Evolutionary conservation across 768 basidiomycete species (phyloP), one percentile per base, ranked within the genome.

Genomic region (Amanita subjunquillea): DNA sequence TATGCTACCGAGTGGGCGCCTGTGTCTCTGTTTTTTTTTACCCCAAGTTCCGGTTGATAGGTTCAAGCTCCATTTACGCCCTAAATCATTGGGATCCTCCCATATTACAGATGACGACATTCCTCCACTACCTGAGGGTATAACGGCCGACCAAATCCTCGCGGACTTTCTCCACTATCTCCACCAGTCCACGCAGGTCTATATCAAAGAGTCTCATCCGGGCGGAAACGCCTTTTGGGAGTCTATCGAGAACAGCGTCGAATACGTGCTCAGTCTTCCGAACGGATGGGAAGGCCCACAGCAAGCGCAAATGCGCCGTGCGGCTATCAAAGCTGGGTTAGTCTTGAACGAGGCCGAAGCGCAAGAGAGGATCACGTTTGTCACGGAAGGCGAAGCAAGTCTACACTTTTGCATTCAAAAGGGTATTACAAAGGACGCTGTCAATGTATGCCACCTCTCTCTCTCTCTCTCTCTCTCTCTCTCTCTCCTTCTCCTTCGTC

Each of bases 351-450:
- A 61, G 0, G 55, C 60, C 2, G 66, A 64, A 4, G 70, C 65
- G 0, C 69, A 65, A 22, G 60, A 62, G 3, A 68, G 72, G 0
- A 59, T 80, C 8, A 72, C 69, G 10, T 72, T 80, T 48, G 67
- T 80, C 22, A 79, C 77, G 0, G 77, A 80, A 56, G 79, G 78
- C 0, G 79, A 80, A 54, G 79, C 79, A 0, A 76, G 74, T 60
- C 59, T 79, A 20, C 73, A 80, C 54, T 79, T 67, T 58, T 79
- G 78, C 8, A 46, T 32, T n/a, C 44, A 46, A 3, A 46, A 46
- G 48, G 72, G 69, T 0, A 59, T 71, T 8, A 57, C 60, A 15
- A 48, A 59, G 12, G 58, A 60, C 6, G 63, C 60, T 8, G 63
- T 64, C 59, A 62, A 62, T 41, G 63, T 66, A 37, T 10, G 55